These are phyloP conservation scores for Penicillium sp. DNA, from an alignment of 2,329 filamentous ascomycete species.

Conservation along the genomic window DNA sequence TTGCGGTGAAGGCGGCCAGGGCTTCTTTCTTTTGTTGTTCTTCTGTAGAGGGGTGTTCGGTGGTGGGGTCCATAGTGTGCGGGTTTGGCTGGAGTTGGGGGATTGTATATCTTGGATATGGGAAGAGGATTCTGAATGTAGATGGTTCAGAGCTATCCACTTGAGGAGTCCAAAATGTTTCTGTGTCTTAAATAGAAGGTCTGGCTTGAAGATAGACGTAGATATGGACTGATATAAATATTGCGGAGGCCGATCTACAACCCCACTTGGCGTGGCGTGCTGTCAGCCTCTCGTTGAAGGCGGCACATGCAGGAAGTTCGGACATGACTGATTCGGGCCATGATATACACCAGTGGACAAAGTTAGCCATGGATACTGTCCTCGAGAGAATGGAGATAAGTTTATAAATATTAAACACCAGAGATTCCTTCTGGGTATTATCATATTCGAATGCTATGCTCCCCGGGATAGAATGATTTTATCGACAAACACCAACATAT, in stretches of 20 bases:
- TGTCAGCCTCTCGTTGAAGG: conserved; percentile 14
- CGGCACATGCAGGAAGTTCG: neutral
- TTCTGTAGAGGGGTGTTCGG: conserved; percentile 7
- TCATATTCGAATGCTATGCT: conserved; percentile 5
- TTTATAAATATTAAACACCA: conserved; percentile 9
- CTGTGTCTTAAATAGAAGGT: neutral
- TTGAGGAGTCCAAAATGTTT: neutral
- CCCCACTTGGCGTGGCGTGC: conserved; percentile 19
- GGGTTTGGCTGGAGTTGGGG: conserved; percentile 3
- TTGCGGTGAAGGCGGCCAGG: conserved; percentile 44
- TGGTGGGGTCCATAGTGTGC: conserved; percentile 4
- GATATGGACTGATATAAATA: neutral
- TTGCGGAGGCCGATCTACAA: conserved; percentile 9
- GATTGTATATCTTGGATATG: conserved; percentile 1
- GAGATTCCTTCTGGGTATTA: conserved; percentile 13
- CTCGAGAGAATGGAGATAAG: neutral
- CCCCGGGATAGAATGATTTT: conserved; percentile 9
- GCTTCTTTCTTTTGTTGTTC: conserved; percentile 43
- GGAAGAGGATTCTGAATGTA: neutral
- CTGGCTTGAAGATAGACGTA: neutral
- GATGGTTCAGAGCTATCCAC: neutral
- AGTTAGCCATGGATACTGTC: neutral
- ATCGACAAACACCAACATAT: conserved; percentile 9
- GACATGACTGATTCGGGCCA: neutral
- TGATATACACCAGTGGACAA: too few species aligned